phyloP scores from a whole-genome alignment of 805 yeast species.

The Ogataea chonburiensis region DNA sequence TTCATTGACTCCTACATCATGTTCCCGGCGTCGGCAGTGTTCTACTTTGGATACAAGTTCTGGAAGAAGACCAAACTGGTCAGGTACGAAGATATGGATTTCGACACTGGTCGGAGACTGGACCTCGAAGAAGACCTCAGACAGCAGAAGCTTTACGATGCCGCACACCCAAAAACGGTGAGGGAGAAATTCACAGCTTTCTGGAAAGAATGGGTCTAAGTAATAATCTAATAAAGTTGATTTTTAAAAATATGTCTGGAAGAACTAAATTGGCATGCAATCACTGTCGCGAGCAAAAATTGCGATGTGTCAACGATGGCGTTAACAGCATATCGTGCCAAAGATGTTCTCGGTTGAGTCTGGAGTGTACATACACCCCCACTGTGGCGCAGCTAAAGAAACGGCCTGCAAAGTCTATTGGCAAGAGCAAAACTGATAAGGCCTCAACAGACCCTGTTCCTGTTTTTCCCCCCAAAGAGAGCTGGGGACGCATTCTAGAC shows the following conservation, averaged over 20 bases:
- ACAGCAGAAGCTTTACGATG: neutral
- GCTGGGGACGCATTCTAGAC: constrained; percentile 15
- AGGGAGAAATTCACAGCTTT: constrained; percentile 3
- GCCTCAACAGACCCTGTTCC: too few species aligned
- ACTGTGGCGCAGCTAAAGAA: constrained; percentile 10
- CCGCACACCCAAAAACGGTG: neutral
- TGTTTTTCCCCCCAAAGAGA: constrained; percentile 15
- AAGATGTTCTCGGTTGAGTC: constrained; percentile 5
- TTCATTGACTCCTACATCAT: constrained; percentile 61
- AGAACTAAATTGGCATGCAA: constrained; percentile 16
- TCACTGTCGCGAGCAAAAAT: constrained; percentile 12
- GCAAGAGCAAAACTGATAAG: too few species aligned
- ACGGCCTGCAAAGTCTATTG: constrained; percentile 2
- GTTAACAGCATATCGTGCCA: constrained; percentile 7
- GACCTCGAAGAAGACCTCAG: constrained; percentile 15
- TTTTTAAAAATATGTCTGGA: too few species aligned
- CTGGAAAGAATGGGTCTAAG: constrained; percentile 2
- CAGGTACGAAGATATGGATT: constrained; percentile 41
- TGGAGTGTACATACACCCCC: constrained; percentile 11
- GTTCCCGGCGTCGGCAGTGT: constrained; percentile 52
- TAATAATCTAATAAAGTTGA: neutral
- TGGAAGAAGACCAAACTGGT: constrained; percentile 27
- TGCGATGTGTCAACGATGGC: constrained; percentile 12
- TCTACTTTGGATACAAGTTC: constrained; percentile 21
- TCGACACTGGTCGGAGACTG: constrained; percentile 47